Evolutionary conservation across 2,329 filamentous ascomycete species (phyloP), one percentile per base, ranked within the genome.

Genomic region (Colletotrichum horii): DNA sequence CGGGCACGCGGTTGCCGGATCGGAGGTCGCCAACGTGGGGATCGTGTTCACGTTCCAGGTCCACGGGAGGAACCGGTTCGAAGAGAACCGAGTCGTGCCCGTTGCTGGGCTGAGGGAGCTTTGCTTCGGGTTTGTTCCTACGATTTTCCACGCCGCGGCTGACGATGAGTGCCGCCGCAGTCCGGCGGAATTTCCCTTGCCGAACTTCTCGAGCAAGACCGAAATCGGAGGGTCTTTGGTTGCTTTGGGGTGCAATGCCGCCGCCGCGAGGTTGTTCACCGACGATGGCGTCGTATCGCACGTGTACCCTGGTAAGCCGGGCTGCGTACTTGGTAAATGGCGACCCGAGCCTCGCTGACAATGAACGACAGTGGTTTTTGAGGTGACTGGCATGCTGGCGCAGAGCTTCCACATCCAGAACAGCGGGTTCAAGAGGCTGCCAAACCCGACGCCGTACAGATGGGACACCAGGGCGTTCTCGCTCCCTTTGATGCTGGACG

Each of bases 311-410:
- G 16, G 43, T 52, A 52, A 52, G 43, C n/a, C 14, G 32, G 15
- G 8, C 4, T 22, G 43, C 5, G 11, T 22, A 52, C n/a, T 52
- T 52, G 16, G 43, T n/a, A 19, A 3, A 52, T 6, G n/a, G 19
- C 22, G 12, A 36, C 34, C 34, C 14, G 34, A 36, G 43, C 6
- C 1, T n/a, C 6, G 43, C 43, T 52, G n/a, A 52, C n/a, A 9
- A 52, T 52, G 19, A 6, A 6, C 43, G 16, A 15, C 24, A 90
- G 89, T 92, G 1, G 86, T 88, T 0, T 91, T 91, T 69, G 90
- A 91, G 78, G 84, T 92, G 1, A 80, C 91, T 3, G 90, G 89
- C 22, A 91, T 92, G 90, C 81, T 91, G 1, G 85, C 30, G 85
- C 85, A 0, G 82, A 52, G n/a, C 43, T 52, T 90, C 30, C 87